Evolutionary conservation across 2,329 filamentous ascomycete species (phyloP).

Genomic region (Davidsoniella neocaledoniae): DNA sequence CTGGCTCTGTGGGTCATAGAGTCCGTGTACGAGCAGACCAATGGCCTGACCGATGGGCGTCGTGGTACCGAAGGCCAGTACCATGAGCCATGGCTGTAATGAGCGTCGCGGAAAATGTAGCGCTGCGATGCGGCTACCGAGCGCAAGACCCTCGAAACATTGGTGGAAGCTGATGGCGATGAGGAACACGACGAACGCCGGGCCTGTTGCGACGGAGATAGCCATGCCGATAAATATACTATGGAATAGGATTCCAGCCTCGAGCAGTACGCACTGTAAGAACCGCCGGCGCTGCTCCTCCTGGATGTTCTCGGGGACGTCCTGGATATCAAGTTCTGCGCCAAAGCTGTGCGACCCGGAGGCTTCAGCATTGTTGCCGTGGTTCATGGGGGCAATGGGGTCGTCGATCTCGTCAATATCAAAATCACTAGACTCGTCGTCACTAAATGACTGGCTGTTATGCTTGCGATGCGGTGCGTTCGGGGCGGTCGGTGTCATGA

Average conservation of each 20-base stretch:
- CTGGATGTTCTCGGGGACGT: constrained; percentile 16
- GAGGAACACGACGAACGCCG: constrained; percentile 63
- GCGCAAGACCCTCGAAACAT: constrained; percentile 74
- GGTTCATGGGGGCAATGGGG: constrained; percentile 12
- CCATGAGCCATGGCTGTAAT: constrained; percentile 68
- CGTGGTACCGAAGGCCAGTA: constrained; percentile 56
- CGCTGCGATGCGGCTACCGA: constrained; percentile 67
- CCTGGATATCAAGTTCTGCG: constrained; percentile 8
- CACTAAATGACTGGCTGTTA: constrained; percentile 11
- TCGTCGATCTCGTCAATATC: constrained; percentile 43
- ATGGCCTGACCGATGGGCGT: constrained; percentile 76
- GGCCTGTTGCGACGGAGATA: constrained; percentile 62
- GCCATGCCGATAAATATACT: constrained; percentile 80
- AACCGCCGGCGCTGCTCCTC: constrained; percentile 50
- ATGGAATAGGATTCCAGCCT: constrained; percentile 73
- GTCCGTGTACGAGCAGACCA: constrained; percentile 56
- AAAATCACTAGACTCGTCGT: constrained; percentile 34
- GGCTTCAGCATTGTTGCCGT: constrained; percentile 12
- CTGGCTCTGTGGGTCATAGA: constrained; percentile 66
- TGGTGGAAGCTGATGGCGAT: constrained; percentile 73
- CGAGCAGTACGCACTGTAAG: constrained; percentile 62
- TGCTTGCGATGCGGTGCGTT: constrained; percentile 14
- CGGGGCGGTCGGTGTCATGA: constrained; percentile 23
- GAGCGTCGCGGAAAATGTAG: constrained; percentile 62
- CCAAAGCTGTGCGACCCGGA: constrained; percentile 16